These are phyloP conservation scores for Atkinsonella hypoxylon DNA, from an alignment of 2,329 filamentous ascomycete genomes.

Conservation along the genomic window DNA sequence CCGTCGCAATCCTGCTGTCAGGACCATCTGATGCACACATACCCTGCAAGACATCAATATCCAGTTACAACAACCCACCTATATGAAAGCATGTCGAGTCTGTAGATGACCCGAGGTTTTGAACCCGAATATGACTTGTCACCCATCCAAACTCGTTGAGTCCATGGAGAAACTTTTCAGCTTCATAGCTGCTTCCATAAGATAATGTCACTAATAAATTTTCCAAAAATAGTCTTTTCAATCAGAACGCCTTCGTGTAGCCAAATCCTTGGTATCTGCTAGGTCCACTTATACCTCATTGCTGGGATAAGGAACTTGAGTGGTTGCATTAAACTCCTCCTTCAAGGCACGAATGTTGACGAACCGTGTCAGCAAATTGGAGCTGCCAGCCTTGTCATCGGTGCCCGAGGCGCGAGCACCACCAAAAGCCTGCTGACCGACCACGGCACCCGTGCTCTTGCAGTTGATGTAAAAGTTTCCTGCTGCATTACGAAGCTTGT, in stretches of 20 bases:
- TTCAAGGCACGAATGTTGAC: conserved; percentile 57
- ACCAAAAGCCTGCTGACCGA: conserved; percentile 62
- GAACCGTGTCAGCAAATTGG: conserved; percentile 51
- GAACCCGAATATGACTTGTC: too few relatives aligned
- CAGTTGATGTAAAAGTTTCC: conserved; percentile 84
- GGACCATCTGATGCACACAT: too few relatives aligned
- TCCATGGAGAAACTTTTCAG: not conserved
- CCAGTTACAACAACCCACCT: too few relatives aligned
- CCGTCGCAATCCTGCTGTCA: too few relatives aligned
- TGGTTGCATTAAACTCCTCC: conserved; percentile 60
- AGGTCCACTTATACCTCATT: conserved; percentile 42
- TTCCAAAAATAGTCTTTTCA: not conserved
- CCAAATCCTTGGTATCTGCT: too few relatives aligned
- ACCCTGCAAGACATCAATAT: too few relatives aligned
- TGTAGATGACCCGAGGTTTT: too few relatives aligned
- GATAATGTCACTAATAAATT: not conserved
- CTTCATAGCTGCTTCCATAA: not conserved
- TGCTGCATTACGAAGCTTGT: conserved; percentile 58
- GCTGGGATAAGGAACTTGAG: conserved; percentile 56
- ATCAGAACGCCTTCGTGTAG: not conserved
- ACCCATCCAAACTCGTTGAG: too few relatives aligned
- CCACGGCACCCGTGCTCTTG: conserved; percentile 65
- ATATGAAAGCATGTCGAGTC: too few relatives aligned
- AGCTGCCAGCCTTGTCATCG: conserved; percentile 61
- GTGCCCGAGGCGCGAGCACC: conserved; percentile 57